Evolutionary conservation across 805 yeast species (phyloP), one percentile per base, ranked within the genome.

Genomic region (Yamadazyma paraphyllophila): DNA sequence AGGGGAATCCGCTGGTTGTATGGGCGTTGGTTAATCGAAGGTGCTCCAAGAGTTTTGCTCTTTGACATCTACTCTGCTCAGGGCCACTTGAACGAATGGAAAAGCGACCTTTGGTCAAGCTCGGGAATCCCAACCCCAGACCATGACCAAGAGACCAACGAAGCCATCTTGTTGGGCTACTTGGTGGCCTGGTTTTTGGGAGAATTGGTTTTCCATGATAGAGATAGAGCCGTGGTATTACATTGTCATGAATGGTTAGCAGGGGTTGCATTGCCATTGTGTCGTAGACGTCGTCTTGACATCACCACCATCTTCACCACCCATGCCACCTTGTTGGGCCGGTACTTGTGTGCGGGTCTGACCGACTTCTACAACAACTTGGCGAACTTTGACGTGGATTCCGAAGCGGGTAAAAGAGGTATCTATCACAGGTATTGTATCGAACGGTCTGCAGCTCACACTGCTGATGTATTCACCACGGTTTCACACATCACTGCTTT

Each of bases 171-270:
- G 51, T 73, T 92, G 54, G 99, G 99, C 26, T 92, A 92, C 67
- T 70, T 89, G 41, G 96, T 90, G 20, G 96, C 98, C 2, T 92
- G 99, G 99, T 91, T 92, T 63, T 71, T 94, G 46, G 99, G 99
- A 13, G 98, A 94, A 66, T 77, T 88, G 62, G 88, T 88, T n/a
- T 81, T 75, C 61, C 81, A 83, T 58, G 96, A 94, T 64, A 78
- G 82, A 17, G 85, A 85, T 43, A 82, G 92, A 56, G 97, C 98
- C 0, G 90, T 94, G 42, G 83, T 92, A 50, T 83, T 94, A 46
- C 99, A 92, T 62, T 91, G 87, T 65, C 99, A 92, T 71, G 99
- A 92, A 71, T 92, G 99, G 99, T 77, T 92, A 47, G 97, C 99
- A 1, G 97, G 98, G 56, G 90, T 94, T 38, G 96, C 96, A 0